phyloP scores from a whole-genome alignment of 306 rosid genomes.

The Lathyrus aphaca region DNA sequence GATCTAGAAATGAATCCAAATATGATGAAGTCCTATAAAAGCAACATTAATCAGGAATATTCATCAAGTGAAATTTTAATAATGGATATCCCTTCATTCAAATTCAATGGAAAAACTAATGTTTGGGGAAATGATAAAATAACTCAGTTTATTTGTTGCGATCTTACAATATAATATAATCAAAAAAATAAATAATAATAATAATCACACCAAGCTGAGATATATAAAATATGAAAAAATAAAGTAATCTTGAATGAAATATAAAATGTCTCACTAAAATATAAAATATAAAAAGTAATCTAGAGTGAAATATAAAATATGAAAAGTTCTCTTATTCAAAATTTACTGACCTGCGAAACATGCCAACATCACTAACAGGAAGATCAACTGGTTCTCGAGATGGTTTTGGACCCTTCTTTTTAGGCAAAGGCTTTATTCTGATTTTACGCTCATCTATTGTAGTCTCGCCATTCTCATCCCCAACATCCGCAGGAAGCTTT shows the following conservation, averaged over 20 bases:
- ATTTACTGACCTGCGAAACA: conserved; percentile 66
- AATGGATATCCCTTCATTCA: conserved; percentile 8
- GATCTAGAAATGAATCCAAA: conserved; percentile 87
- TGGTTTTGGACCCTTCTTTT: conserved; percentile 57
- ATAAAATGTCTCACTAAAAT: too few species aligned
- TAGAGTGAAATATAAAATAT: conserved; percentile 25
- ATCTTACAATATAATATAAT: neutral
- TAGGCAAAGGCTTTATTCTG: conserved; percentile 93
- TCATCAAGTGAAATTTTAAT: conserved; percentile 12
- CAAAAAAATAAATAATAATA: too few species aligned
- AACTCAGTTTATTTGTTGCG: too few species aligned
- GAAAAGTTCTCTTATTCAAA: conserved; percentile 1
- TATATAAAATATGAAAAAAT: too few species aligned
- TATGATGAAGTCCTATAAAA: conserved; percentile 75
- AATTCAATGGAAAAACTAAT: conserved; percentile 27
- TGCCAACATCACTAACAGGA: conserved; percentile 78
- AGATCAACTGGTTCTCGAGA: conserved; percentile 61
- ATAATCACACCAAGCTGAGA: too few species aligned
- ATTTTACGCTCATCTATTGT: conserved; percentile 92
- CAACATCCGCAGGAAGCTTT: conserved; percentile 97
- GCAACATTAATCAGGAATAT: conserved; percentile 28
- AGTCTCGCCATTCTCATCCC: conserved; percentile 99
- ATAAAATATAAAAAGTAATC: neutral
- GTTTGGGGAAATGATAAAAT: neutral
- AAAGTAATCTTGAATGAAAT: too few species aligned